Evolutionary conservation across 140 eudicot species (phyloP).

Genomic region (Bidens hawaiensis): DNA sequence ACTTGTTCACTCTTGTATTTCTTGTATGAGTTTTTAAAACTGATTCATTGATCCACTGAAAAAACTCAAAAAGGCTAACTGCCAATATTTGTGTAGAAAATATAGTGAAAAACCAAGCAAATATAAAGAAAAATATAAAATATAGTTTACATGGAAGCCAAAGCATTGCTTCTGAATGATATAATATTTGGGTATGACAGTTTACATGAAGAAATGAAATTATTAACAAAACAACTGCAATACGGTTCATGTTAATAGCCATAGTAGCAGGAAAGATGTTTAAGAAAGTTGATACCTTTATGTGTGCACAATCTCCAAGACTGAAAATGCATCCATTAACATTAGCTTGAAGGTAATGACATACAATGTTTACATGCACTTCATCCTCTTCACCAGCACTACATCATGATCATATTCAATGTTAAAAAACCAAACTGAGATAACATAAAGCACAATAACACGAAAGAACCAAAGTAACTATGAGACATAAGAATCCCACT

Average conservation of each 20-base stretch:
- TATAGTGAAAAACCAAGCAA: not conserved
- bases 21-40: constrained; percentile 4
- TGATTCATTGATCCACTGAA: not conserved
- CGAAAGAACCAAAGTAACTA: constrained; percentile 21
- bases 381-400: constrained; percentile 89
- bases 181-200: not conserved
- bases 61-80: not conserved
- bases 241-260: not conserved
- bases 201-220: not conserved
- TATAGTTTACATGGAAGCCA: constrained; percentile 11
- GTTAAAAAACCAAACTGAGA: constrained; percentile 8
- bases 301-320: constrained; percentile 78
- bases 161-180: constrained; percentile 2
- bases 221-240: constrained; percentile 1
- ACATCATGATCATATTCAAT: constrained; percentile 23
- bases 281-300: constrained; percentile 44
- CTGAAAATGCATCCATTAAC: constrained; percentile 44
- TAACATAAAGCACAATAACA: constrained; percentile 7
- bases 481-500: constrained; percentile 43
- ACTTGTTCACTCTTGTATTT: not conserved
- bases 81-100: no score
- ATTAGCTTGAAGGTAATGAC: constrained; percentile 81
- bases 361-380: constrained; percentile 55
- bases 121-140: not conserved
- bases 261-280: constrained; percentile 13